Evolutionary conservation across 2,329 filamentous ascomycete genomes (phyloP).

Genomic region (Alternaria gansuensis): DNA sequence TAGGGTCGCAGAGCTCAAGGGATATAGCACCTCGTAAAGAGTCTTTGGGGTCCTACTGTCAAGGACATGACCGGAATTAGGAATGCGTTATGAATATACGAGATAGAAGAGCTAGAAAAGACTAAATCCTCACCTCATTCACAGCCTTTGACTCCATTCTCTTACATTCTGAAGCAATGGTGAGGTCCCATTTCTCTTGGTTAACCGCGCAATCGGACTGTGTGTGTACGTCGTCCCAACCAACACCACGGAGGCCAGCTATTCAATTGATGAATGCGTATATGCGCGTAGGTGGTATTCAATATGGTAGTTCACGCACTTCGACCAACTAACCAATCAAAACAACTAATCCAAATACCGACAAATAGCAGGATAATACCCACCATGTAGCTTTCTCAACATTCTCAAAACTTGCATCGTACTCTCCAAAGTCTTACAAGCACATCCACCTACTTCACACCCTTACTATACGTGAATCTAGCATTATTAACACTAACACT

Average conservation of each 20-base stretch:
- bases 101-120: constrained; percentile 2
- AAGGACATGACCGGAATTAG: background rate
- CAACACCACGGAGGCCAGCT: background rate
- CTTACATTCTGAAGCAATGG: background rate
- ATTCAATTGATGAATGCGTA: background rate
- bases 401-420: background rate
- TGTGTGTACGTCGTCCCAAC: background rate
- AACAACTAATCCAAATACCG: background rate
- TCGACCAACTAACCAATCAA: background rate
- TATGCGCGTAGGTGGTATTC: background rate
- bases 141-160: background rate
- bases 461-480: constrained; percentile 33
- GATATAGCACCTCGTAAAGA: background rate
- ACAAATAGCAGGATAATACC: background rate
- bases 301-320: background rate
- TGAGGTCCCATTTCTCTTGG: background rate
- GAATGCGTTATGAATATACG: background rate
- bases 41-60: background rate
- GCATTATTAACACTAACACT: constrained; percentile 35
- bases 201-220: background rate
- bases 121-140: constrained; percentile 2
- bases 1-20: constrained; percentile 25
- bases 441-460: constrained; percentile 43
- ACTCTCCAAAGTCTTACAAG: background rate
- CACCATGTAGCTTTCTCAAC: background rate